A percentile compares a stretch with the other conserved stretches of the same genome.
Conservation (phyloP, 495 filamentous ascomycete genomes). For the Cercophora scortea region DNA sequence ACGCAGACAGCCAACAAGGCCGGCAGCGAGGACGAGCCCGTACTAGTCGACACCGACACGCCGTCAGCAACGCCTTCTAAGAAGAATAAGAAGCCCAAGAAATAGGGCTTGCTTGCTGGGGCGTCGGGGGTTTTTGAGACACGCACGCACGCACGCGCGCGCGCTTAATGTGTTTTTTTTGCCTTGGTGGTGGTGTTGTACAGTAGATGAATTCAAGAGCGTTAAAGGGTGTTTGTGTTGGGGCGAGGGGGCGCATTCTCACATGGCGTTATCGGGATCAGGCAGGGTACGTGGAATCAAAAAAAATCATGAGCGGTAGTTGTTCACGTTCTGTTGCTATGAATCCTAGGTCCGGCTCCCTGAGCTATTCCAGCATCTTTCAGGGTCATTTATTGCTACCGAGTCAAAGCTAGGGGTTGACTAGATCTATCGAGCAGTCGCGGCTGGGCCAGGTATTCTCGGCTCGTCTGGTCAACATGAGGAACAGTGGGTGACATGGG, state of each 20-base stretch:
- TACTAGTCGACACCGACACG: constrained; percentile 69
- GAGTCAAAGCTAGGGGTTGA: too few relatives aligned
- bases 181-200: constrained; percentile 3
- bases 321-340: background rate
- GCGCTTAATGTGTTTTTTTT: too few relatives aligned
- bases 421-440: too few relatives aligned
- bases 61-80: constrained; percentile 39
- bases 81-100: constrained; percentile 77
- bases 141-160: too few relatives aligned
- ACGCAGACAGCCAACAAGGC: constrained; percentile 15
- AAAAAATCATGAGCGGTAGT: background rate
- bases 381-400: too few relatives aligned
- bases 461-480: too few relatives aligned
- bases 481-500: too few relatives aligned
- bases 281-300: constrained; percentile 6
- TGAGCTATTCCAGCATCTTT: too few relatives aligned
- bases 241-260: constrained; percentile 14
- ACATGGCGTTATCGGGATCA: constrained; percentile 21
- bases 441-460: too few relatives aligned
- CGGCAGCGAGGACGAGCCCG: constrained; percentile 74
- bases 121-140: background rate
- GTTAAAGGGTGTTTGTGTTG: background rate
- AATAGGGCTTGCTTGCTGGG: constrained; percentile 35
- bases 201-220: constrained; percentile 6
- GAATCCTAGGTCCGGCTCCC: too few relatives aligned